Evolutionary conservation across 305 asterid species (phyloP).

Genomic region (Withania somnifera): DNA sequence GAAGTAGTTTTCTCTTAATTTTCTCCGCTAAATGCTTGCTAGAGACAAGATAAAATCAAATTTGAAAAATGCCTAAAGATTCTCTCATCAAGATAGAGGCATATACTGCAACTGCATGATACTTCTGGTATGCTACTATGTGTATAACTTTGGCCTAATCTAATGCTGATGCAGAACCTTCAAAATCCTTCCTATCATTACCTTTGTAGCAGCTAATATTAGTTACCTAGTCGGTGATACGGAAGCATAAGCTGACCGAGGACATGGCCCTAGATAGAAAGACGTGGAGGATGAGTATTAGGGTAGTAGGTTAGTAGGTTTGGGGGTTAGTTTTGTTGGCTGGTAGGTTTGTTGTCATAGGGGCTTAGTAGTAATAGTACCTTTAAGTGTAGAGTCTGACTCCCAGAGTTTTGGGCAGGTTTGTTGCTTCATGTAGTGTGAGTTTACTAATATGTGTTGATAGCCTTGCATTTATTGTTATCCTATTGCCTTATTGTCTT

Average conservation of each 20-base stretch:
- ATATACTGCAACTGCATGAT: background rate
- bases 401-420: too few species aligned
- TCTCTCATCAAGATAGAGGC: background rate
- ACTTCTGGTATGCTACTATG: background rate
- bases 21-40: background rate
- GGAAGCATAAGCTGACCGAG: background rate
- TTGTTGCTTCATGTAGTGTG: too few species aligned
- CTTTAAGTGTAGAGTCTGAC: too few species aligned
- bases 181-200: background rate
- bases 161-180: background rate
- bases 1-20: background rate
- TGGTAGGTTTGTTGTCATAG: too few species aligned
- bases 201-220: background rate
- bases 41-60: background rate
- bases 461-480: too few species aligned
- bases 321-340: too few species aligned
- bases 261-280: too few species aligned
- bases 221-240: background rate
- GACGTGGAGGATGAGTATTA: too few species aligned
- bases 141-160: background rate
- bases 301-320: too few species aligned
- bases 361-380: too few species aligned
- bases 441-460: too few species aligned
- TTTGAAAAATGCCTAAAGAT: background rate
- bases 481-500: too few species aligned